Percentiles rank a stretch among this genome's conserved stretches.
These are phyloP conservation scores for Citrullus amarus DNA, from an alignment of 306 rosid species.

Conservation along the genomic window DNA sequence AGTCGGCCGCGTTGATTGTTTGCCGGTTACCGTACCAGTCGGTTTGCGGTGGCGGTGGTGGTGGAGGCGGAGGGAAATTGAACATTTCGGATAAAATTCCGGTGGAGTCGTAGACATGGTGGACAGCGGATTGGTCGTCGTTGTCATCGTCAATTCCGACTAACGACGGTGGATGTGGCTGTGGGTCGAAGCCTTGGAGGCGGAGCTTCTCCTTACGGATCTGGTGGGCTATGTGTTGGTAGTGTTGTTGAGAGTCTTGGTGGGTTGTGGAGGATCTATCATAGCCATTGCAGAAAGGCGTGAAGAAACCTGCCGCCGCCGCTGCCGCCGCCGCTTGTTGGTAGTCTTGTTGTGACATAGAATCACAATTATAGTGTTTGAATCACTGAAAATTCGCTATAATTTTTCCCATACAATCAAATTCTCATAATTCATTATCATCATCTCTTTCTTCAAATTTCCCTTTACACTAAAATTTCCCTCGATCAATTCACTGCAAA, in stretches of 20 bases:
- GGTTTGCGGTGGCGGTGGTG: not conserved
- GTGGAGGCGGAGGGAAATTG: conserved; percentile 32
- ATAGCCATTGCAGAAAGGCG: conserved; percentile 9
- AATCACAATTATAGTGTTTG: not conserved
- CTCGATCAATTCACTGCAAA: not conserved
- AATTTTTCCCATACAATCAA: not conserved
- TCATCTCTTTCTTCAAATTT: conserved; percentile 11
- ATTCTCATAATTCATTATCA: not conserved
- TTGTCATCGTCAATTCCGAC: conserved; percentile 59
- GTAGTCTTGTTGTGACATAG: conserved; percentile 19
- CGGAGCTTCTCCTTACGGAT: conserved; percentile 82
- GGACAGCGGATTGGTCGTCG: conserved; percentile 41
- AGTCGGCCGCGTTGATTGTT: conserved; percentile 50
- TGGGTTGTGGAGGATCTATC: conserved; percentile 16
- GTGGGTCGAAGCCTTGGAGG: conserved; percentile 45
- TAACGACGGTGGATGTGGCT: conserved; percentile 31
- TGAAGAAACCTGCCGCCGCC: conserved; percentile 3
- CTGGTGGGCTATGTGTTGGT: conserved; percentile 62
- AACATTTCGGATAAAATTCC: conserved; percentile 97
- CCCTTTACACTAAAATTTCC: not conserved
- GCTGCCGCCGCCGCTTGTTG: conserved; percentile 4
- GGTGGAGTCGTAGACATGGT: conserved; percentile 52
- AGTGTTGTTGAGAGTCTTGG: conserved; percentile 22
- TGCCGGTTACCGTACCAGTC: conserved; percentile 65
- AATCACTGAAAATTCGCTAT: not conserved